These are phyloP conservation scores for Gaertneriomyces sp. DNA, from an alignment of 192 early-diverging fungal genomes.

Conservation along the genomic window DNA sequence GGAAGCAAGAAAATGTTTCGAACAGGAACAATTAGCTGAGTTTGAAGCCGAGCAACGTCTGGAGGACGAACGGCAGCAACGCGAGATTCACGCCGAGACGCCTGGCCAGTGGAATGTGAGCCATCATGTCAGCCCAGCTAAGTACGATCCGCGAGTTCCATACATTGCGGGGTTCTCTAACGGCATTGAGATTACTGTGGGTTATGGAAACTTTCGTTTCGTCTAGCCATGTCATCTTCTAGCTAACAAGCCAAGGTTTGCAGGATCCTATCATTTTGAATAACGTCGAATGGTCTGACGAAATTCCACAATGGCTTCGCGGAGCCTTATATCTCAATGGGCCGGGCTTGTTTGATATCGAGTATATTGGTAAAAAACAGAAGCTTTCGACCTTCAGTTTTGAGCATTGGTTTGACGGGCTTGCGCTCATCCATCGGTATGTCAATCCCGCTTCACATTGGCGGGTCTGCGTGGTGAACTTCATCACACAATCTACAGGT, in stretches of 20 bases:
- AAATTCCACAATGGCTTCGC: conserved; percentile 8
- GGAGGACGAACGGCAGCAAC: neutral
- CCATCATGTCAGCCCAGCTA: conserved; percentile 6
- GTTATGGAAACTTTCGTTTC: neutral
- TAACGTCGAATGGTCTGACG: neutral
- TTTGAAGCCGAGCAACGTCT: neutral
- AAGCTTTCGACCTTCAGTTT: conserved; percentile 8
- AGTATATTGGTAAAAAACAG: conserved; percentile 1
- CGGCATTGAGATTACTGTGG: conserved; percentile 22
- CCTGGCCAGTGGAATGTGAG: conserved; percentile 18
- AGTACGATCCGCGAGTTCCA: conserved; percentile 19
- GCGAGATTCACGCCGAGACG: neutral
- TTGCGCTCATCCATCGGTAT: conserved; percentile 31
- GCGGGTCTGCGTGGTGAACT: too few relatives aligned
- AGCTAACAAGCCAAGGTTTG: neutral
- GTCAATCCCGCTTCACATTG: neutral
- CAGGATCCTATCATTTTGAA: conserved; percentile 22
- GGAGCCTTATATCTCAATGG: conserved; percentile 31
- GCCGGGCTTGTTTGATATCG: conserved; percentile 33
- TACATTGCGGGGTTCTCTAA: conserved; percentile 33
- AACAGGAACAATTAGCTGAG: neutral
- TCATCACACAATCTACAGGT: neutral
- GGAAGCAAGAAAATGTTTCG: neutral
- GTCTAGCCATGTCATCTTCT: neutral
- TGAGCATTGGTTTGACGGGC: conserved; percentile 32